Conservation (phyloP, 1,139 yeast genomes). For the Yarrowia galli region DNA sequence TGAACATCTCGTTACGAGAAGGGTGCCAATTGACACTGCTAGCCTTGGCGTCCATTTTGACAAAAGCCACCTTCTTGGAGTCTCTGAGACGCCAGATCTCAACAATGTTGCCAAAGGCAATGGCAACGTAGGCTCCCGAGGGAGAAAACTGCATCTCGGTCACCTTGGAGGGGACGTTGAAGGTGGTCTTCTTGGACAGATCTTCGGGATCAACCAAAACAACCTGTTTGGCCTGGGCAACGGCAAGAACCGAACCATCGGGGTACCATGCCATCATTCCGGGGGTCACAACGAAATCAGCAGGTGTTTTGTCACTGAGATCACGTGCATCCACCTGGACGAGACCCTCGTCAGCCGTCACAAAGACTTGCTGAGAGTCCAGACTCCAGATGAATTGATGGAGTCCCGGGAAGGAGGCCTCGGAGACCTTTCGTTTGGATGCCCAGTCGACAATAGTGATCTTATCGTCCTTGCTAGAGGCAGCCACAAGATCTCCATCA, state of each 20-base stretch:
- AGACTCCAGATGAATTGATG: conserved; percentile 52
- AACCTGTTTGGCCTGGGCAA: conserved; percentile 55
- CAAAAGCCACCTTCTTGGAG: conserved; percentile 41
- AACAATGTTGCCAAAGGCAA: conserved; percentile 60
- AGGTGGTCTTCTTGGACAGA: conserved; percentile 33
- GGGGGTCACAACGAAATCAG: conserved; percentile 50
- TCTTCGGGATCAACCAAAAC: neutral
- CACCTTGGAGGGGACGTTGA: conserved; percentile 53
- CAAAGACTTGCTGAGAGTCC: conserved; percentile 67
- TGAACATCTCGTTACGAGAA: conserved; percentile 48
- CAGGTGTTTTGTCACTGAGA: conserved; percentile 49
- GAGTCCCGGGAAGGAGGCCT: neutral
- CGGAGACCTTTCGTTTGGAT: conserved; percentile 6
- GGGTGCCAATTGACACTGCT: conserved; percentile 53
- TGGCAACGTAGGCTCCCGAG: conserved; percentile 64
- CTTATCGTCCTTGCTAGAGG: conserved; percentile 80
- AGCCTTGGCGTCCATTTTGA: neutral
- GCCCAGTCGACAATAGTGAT: conserved; percentile 59
- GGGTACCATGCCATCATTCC: conserved; percentile 66
- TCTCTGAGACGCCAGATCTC: conserved; percentile 60
- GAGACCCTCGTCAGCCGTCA: conserved; percentile 67
- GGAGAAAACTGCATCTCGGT: conserved; percentile 67
- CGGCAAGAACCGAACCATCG: conserved; percentile 67
- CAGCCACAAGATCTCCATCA: conserved; percentile 70
- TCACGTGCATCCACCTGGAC: conserved; percentile 64